Evolutionary conservation across 2,329 filamentous ascomycete species (phyloP).

Genomic region (Teratosphaeria epicoccoides): DNA sequence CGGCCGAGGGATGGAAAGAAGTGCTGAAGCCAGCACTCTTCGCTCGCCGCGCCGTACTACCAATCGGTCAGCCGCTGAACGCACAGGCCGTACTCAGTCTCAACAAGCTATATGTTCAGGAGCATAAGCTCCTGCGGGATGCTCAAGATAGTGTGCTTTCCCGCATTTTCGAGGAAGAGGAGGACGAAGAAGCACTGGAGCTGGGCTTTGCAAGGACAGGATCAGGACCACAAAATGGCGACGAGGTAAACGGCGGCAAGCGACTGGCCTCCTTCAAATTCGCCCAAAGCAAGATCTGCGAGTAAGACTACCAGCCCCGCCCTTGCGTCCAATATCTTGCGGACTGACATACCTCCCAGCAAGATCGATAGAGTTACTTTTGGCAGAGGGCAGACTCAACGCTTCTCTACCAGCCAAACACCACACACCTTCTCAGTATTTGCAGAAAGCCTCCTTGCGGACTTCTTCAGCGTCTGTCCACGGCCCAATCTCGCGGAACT

Average conservation of each 20-base stretch:
- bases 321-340: not conserved
- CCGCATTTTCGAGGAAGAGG: not conserved
- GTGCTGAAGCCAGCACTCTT: slow-evolving; percentile 1
- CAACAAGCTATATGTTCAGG: slow-evolving; percentile 1
- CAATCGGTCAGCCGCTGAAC: not conserved
- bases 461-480: slow-evolving; percentile 6
- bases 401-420: not conserved
- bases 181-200: not conserved
- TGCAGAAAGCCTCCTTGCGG: slow-evolving; percentile 1
- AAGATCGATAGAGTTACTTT: not conserved
- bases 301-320: not conserved
- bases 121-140: not conserved
- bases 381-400: not conserved
- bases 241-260: not conserved
- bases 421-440: not conserved
- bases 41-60: not conserved
- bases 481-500: slow-evolving; percentile 7
- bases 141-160: not conserved
- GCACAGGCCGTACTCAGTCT: not conserved
- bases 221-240: not conserved
- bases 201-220: not conserved
- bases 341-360: not conserved
- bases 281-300: not conserved
- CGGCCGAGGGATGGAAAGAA: not conserved
- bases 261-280: not conserved